Conservation (phyloP, 2,329 filamentous ascomycete genomes). For the Venturia nashicola region DNA sequence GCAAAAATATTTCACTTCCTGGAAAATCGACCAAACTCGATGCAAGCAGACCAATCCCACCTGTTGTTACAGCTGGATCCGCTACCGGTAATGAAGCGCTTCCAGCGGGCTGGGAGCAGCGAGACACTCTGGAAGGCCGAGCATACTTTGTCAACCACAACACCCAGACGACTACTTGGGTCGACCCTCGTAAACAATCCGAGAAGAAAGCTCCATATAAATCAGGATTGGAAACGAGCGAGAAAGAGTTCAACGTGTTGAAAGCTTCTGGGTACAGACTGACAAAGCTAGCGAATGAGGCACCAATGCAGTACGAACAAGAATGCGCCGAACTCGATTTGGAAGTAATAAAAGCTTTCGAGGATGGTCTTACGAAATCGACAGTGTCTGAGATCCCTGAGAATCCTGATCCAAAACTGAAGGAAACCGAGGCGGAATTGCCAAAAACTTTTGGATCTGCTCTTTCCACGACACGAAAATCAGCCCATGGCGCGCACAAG, state of each 20-base stretch:
- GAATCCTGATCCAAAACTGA: not conserved
- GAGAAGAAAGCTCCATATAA: slow-evolving; percentile 42
- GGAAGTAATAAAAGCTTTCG: too few species aligned
- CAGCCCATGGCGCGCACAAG: not conserved
- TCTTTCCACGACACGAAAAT: not conserved
- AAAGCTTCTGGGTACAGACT: not conserved
- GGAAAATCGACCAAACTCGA: not conserved
- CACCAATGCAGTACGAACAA: too few species aligned
- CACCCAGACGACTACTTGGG: slow-evolving; percentile 95
- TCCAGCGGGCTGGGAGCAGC: slow-evolving; percentile 90
- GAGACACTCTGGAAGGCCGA: slow-evolving; percentile 86
- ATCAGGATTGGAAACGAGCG: not conserved
- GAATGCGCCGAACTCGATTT: too few species aligned
- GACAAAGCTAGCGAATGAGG: too few species aligned
- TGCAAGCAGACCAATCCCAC: slow-evolving; percentile 13
- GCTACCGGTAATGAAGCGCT: slow-evolving; percentile 44
- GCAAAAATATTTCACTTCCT: not conserved
- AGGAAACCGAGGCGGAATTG: not conserved
- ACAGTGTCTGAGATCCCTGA: not conserved
- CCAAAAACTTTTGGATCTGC: not conserved
- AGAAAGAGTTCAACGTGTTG: not conserved
- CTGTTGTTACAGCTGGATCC: slow-evolving; percentile 46
- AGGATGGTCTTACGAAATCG: too few species aligned
- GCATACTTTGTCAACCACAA: slow-evolving; percentile 98
- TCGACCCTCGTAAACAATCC: slow-evolving; percentile 91